Conservation (phyloP, 345 rosid species). For the Aquilaria malaccensis region DNA sequence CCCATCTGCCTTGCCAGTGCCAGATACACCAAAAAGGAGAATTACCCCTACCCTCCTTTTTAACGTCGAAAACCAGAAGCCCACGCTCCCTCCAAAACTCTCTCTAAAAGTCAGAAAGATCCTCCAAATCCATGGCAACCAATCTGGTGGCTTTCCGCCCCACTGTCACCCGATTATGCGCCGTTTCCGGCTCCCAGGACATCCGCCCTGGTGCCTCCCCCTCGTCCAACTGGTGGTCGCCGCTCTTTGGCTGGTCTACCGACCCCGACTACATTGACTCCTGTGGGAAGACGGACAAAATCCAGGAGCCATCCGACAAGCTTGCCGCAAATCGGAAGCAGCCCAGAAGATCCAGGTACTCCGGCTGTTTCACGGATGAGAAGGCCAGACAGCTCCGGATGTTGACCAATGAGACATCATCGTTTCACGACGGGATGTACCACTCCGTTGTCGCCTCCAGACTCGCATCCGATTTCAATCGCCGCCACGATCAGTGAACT, state of each 20-base stretch:
- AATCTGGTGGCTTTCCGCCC: constrained; percentile 20
- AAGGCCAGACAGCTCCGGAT: constrained; percentile 55
- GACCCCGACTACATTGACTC: constrained; percentile 49
- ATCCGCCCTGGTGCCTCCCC: constrained; percentile 14
- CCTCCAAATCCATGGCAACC: constrained; percentile 27
- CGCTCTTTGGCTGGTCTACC: constrained; percentile 49
- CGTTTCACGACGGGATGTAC: constrained; percentile 70
- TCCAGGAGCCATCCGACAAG: background rate
- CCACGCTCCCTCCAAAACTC: background rate
- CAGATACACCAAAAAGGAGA: constrained; percentile 1
- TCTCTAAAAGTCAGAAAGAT: background rate
- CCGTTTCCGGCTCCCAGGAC: constrained; percentile 12
- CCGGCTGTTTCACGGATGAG: constrained; percentile 49
- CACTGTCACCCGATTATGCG: constrained; percentile 14
- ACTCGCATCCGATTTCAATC: constrained; percentile 42
- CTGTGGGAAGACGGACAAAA: background rate
- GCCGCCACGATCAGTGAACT: constrained; percentile 17
- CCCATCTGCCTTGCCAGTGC: background rate
- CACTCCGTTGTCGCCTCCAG: constrained; percentile 66
- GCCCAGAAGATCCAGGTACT: constrained; percentile 20
- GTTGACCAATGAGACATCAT: constrained; percentile 32
- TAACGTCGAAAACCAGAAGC: too few relatives aligned
- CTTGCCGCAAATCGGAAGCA: constrained; percentile 2
- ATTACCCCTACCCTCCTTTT: background rate
- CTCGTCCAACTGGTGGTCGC: constrained; percentile 43